Evolutionary conservation across 2,329 filamentous ascomycete genomes (phyloP).

Genomic region (Amesomyces nigricolor): DNA sequence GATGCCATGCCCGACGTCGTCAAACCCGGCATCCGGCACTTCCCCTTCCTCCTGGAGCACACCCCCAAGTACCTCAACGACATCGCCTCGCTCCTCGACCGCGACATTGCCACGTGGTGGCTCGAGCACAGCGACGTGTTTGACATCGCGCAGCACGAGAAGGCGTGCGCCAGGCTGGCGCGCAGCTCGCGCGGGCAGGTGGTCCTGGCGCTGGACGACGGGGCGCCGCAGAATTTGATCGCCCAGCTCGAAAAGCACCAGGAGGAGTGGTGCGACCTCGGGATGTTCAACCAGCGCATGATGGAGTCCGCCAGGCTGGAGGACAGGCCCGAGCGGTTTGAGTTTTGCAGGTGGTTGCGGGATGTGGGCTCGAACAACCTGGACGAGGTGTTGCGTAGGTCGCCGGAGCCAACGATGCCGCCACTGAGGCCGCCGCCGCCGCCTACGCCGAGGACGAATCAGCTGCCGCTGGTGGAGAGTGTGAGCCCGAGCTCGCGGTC

Average conservation of each 20-base stretch:
- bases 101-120: neutral
- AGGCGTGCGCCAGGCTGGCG: neutral
- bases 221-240: neutral
- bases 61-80: neutral
- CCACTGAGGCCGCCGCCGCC: neutral
- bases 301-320: neutral
- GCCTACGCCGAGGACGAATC: neutral
- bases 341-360: neutral
- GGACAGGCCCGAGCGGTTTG: neutral
- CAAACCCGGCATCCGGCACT: neutral
- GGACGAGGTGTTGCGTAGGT: neutral
- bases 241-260: neutral
- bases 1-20: neutral
- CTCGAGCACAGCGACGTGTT: neutral
- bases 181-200: constrained; percentile 2
- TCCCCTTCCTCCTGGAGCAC: neutral
- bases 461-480: too few relatives aligned
- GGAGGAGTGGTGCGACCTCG: neutral
- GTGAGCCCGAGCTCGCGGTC: too few relatives aligned
- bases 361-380: neutral
- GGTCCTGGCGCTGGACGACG: neutral
- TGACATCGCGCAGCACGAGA: neutral
- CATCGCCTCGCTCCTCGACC: neutral
- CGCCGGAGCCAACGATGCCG: neutral
- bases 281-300: neutral